Evolutionary conservation across 2,329 filamentous ascomycete species (phyloP), one percentile per base, ranked within the genome.

Genomic region (Cladophialophora psammophila): DNA sequence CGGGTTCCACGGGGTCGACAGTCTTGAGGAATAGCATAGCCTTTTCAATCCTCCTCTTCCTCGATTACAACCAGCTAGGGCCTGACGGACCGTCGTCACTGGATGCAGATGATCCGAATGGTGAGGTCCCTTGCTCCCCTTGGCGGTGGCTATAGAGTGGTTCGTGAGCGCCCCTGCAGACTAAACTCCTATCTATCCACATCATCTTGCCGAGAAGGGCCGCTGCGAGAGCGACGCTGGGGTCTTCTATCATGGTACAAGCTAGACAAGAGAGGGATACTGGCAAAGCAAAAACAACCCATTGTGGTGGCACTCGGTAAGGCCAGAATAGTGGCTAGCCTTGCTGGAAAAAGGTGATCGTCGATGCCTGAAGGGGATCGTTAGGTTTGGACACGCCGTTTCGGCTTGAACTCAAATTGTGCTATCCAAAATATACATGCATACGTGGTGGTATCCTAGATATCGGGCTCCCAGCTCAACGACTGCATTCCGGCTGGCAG

Each of bases 331-430:
- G 45, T 13, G 9, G 12, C 45, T 26, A 26, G 18, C 18, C 20
- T 10, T 12, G 26, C 15, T 12, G 45, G 18, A 2, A 10, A 50
- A 3, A 9, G 10, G 5, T 42, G 15, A 26, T 12, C 45, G 18
- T 50, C 45, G 2, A 50, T 26, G 5, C 26, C 18, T 12, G 10
- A n/a, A 20, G 45, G 26, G 18, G 20, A 34, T 15, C 18, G 57
- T 10, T 26, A 50, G 20, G 8, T 50, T 26, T 50, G 18, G 18
- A 50, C 45, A 26, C 18, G 26, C 18, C 18, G 45, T 50, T 26
- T 50, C 45, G 26, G 45, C 45, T 50, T 50, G 45, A 50, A 50
- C 45, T 26, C 45, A 50, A 50, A 50, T 50, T 50, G 45, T 26
- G 45, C 45, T 26, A 50, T 50, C 10, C 1, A 3, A 20, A 50